Evolutionary conservation across 2,329 filamentous ascomycete genomes (phyloP).

Genomic region (Cladophialophora immunda): DNA sequence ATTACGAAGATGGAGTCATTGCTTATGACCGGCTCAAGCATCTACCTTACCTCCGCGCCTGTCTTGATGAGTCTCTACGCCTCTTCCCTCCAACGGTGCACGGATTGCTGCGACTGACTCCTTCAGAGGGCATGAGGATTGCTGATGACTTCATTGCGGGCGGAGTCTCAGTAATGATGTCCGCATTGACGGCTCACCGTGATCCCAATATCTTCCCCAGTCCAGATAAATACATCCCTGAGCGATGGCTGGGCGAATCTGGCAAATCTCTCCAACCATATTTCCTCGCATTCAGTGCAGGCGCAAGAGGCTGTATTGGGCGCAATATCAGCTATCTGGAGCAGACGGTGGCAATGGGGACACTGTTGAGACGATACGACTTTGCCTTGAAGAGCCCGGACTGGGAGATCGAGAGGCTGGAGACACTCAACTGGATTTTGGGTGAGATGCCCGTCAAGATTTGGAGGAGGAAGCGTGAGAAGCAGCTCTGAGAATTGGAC

Average conservation of each 20-base stretch:
- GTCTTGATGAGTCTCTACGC: constrained; percentile 78
- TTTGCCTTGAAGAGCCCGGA: constrained; percentile 47
- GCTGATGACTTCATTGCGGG: constrained; percentile 73
- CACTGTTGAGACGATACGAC: constrained; percentile 55
- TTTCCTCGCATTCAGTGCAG: constrained; percentile 49
- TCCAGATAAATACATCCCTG: constrained; percentile 71
- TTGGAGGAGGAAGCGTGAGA: constrained; percentile 38
- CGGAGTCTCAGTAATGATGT: constrained; percentile 77
- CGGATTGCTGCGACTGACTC: constrained; percentile 74
- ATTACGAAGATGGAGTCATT: constrained; percentile 52
- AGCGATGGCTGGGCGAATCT: constrained; percentile 54
- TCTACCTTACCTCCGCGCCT: constrained; percentile 77
- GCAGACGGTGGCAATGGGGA: constrained; percentile 56
- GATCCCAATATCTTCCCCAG: constrained; percentile 74
- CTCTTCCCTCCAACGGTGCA: constrained; percentile 70
- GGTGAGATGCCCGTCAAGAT: constrained; percentile 44
- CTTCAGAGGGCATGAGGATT: constrained; percentile 66
- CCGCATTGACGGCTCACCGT: constrained; percentile 76
- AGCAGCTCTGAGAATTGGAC: background rate
- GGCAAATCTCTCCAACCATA: constrained; percentile 35
- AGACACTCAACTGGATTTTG: constrained; percentile 46
- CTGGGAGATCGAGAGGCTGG: constrained; percentile 43
- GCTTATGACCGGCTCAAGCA: constrained; percentile 59
- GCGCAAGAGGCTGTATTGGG: constrained; percentile 53
- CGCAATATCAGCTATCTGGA: constrained; percentile 57